Evolutionary conservation across 805 yeast species (phyloP), one percentile per base, ranked within the genome.

Genomic region (Teunomyces gatunensis): DNA sequence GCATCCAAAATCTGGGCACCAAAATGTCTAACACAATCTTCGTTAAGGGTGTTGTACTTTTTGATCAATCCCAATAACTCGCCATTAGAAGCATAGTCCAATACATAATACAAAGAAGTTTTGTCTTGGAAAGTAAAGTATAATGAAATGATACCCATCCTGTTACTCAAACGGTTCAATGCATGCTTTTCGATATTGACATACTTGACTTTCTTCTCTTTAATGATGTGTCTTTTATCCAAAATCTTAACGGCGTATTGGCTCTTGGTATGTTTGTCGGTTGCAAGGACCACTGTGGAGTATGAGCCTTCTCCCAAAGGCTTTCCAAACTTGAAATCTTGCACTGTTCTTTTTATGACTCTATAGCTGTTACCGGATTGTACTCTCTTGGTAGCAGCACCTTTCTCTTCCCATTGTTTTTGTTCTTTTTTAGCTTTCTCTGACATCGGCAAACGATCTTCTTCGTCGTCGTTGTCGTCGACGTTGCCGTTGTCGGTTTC

Each of bases 171-270:
- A 48, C 90, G 70, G 59, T 87, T 87, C 54, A 87, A 72, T 0
- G 96, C 87, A 59, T 84, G 85, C 58, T 87, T 87, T 59, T 87
- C 96, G 46, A 87, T 85, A 60, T 85, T 87, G 42, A 87, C 95
- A 61, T 87, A 87, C 60, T 87, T 87, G 28, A 87, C 94, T 59
- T 87, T 87, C 63, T 87, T 87, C 59, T 87, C 95, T 54, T 80
- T 83, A 46, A 87, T 86, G 43, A 87, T 81, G 59, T 87, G 92
- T 47, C 85, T 76, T 61, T 87, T 87, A 61, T 84, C 89, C 47
- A 87, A 67, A 3, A 87, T 79, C 61, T 87, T 87, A 9, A 87
- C 84, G 1, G 96, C 96, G 61, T 83, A 87, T 68, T 81, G 65
- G 61, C 74, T 65, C 63, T 78, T 39, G 74, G 81, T 46, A 76